Base-by-base conservation (phyloP, 192 early-diverging fungal genomes). In the Podochytrium sp. region DNA sequence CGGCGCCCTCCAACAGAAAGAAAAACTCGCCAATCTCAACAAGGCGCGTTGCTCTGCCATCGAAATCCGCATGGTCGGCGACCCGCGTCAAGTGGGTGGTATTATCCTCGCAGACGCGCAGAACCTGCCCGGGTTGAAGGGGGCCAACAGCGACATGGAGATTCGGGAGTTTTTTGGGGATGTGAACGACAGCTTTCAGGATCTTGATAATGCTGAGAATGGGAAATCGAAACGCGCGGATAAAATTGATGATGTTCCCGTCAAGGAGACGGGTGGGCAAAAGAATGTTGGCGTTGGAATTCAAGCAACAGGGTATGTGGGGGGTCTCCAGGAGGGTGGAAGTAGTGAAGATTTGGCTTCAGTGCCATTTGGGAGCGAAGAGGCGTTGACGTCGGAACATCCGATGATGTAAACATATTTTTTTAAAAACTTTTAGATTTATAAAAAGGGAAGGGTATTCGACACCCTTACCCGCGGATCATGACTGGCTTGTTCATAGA, bases 141-240 rank as follows among this genome's bases (percentile, higher is more conserved):
- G 29, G 6, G 27, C 51, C 6, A 40, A n/a, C 25, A 69, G 29
- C 33, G 66, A 69, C 35, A 23, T 69, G 37, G 66, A 69, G 37
- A 69, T 69, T 25, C 20, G 66, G 3, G 66, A 69, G 33, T 69
- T 69, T 37, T 69, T 69, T 40, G 66, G 66, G 18, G 66, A 69
- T 55, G 66, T 69, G 51, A 69, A 69, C 39, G 50, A 69, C 34
- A 69, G 66, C 55, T 56, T 56, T 53, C 50, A 69, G n/a, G 35
- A 69, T 27, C n/a, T 55, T 27, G 49, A 52, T 55, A 14, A 14
- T 49, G 32, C 30, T 10, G 59, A 61, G 20, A 61, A 5, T 4
- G 59, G 59, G 20, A 61, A 61, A 16, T 14, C 16, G 5, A 55
- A 55, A 55, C 10, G 3, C 5, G 23, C 5, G 10, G 23, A 5